Conservation (phyloP, 345 rosid species). For the Citrus inodora region DNA sequence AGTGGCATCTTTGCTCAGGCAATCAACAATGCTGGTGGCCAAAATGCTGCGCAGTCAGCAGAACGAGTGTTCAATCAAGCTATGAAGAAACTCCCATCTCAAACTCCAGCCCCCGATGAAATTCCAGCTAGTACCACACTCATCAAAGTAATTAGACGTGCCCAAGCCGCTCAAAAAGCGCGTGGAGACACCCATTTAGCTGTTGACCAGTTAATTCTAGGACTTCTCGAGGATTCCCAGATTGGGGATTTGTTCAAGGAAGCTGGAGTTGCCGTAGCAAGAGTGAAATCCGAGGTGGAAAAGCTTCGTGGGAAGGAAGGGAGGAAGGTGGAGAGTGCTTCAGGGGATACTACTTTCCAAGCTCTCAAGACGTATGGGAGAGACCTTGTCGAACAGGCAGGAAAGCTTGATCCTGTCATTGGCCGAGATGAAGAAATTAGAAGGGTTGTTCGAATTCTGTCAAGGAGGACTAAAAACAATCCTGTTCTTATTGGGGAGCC, state of each 20-base stretch:
- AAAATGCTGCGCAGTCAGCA: slow-evolving; percentile 52
- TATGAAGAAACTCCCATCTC: slow-evolving; percentile 74
- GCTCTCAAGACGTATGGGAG: slow-evolving; percentile 90
- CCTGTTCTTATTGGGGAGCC: slow-evolving; percentile 96
- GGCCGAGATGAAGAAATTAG: slow-evolving; percentile 90
- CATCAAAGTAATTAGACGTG: slow-evolving; percentile 65
- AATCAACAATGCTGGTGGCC: slow-evolving; percentile 52
- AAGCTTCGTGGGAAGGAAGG: slow-evolving; percentile 89
- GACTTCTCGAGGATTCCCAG: slow-evolving; percentile 86
- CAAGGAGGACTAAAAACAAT: slow-evolving; percentile 88
- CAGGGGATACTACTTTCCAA: slow-evolving; percentile 72
- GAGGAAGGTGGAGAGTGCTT: slow-evolving; percentile 83
- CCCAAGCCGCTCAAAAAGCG: slow-evolving; percentile 66
- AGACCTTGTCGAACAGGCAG: slow-evolving; percentile 89
- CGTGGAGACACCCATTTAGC: slow-evolving; percentile 73
- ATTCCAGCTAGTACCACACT: slow-evolving; percentile 69
- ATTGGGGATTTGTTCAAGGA: slow-evolving; percentile 63
- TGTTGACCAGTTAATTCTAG: slow-evolving; percentile 72
- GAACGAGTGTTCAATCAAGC: slow-evolving; percentile 71
- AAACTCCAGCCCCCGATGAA: slow-evolving; percentile 74
- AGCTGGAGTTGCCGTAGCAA: slow-evolving; percentile 52
- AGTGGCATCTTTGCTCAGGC: slow-evolving; percentile 67
- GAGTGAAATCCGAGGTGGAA: slow-evolving; percentile 70
- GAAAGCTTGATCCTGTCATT: slow-evolving; percentile 90
- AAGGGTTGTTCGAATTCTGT: slow-evolving; percentile 77